A percentile compares a stretch with the other conserved stretches of the same genome.
Evolutionary conservation across 2,329 filamentous ascomycete genomes (phyloP).

Genomic region (Fusarium domesticum): DNA sequence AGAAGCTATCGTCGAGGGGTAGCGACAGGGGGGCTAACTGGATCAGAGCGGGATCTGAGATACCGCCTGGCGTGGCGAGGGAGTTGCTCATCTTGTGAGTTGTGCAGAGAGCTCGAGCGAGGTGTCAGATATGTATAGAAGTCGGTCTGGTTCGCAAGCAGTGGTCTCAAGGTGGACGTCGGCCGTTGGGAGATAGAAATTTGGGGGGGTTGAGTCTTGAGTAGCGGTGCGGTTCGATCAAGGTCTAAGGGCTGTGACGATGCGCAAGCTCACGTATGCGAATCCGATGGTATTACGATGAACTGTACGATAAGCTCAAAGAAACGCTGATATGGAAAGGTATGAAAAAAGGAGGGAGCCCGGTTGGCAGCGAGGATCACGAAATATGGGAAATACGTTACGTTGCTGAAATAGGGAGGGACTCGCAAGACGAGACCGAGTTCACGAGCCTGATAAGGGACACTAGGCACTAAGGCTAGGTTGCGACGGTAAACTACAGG

Average conservation of each 20-base stretch:
- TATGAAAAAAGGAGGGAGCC: slow-evolving; percentile 4
- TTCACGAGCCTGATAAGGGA: slow-evolving; percentile 33
- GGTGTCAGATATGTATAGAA: slow-evolving; percentile 2
- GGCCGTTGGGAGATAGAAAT: slow-evolving; percentile 5
- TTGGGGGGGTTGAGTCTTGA: slow-evolving; percentile 6
- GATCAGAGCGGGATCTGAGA: slow-evolving; percentile 65
- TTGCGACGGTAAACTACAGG: slow-evolving; percentile 20
- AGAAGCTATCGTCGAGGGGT: slow-evolving; percentile 13
- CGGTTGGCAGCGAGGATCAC: slow-evolving; percentile 16
- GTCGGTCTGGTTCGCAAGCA: slow-evolving; percentile 11
- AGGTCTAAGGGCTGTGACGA: slow-evolving; percentile 11
- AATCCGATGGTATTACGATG: not conserved
- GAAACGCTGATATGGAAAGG: slow-evolving; percentile 1
- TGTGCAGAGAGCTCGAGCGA: slow-evolving; percentile 8
- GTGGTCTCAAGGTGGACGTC: slow-evolving; percentile 11
- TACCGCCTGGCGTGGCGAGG: slow-evolving; percentile 52
- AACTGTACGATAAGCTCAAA: slow-evolving; percentile 1
- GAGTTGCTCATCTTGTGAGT: slow-evolving; percentile 34
- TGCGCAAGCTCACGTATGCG: slow-evolving; percentile 11
- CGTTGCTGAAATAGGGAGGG: slow-evolving; percentile 33
- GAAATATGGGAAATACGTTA: slow-evolving; percentile 24
- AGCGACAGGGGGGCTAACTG: slow-evolving; percentile 44
- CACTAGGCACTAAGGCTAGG: slow-evolving; percentile 16
- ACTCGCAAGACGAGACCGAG: slow-evolving; percentile 32
- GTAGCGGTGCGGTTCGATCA: slow-evolving; percentile 21